phyloP scores from a whole-genome alignment of 805 yeast species.

The Metschnikowia santaceciliae region DNA sequence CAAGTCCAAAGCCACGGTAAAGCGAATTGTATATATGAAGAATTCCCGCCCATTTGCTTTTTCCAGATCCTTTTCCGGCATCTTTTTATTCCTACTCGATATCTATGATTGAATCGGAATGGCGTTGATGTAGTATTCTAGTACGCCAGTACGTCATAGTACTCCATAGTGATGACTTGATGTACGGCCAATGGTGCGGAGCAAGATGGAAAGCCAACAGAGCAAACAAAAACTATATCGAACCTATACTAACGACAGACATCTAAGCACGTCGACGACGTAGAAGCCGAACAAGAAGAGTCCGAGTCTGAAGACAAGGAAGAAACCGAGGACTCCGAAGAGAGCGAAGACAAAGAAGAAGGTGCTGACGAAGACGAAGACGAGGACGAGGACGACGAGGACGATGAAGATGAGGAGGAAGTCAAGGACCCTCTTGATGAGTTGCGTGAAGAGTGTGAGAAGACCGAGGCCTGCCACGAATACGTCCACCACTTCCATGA shows the following conservation, averaged over 20 bases:
- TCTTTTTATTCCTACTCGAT: no score
- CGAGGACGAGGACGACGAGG: constrained; percentile 62
- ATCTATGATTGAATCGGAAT: no score
- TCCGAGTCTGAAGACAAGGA: constrained; percentile 22
- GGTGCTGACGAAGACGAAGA: constrained; percentile 52
- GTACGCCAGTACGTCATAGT: no score
- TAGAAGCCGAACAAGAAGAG: constrained; percentile 6
- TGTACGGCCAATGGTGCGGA: background rate
- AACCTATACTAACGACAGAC: constrained; percentile 9
- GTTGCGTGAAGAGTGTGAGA: constrained; percentile 55
- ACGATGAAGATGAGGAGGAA: constrained; percentile 36
- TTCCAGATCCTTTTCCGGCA: background rate
- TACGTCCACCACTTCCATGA: constrained; percentile 87
- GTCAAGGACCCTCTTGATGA: constrained; percentile 16
- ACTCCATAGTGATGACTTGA: no score
- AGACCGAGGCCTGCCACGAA: constrained; percentile 63
- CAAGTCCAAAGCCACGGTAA: background rate
- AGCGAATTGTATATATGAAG: background rate
- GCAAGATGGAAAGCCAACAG: background rate
- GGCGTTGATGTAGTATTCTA: background rate
- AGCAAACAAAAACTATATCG: background rate
- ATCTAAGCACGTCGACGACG: constrained; percentile 10
- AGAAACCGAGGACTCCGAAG: constrained; percentile 27
- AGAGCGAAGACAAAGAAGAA: constrained; percentile 40
- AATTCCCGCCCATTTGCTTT: background rate